phyloP scores from a whole-genome alignment of 805 yeast genomes.

The Starmerella scarabaei region DNA sequence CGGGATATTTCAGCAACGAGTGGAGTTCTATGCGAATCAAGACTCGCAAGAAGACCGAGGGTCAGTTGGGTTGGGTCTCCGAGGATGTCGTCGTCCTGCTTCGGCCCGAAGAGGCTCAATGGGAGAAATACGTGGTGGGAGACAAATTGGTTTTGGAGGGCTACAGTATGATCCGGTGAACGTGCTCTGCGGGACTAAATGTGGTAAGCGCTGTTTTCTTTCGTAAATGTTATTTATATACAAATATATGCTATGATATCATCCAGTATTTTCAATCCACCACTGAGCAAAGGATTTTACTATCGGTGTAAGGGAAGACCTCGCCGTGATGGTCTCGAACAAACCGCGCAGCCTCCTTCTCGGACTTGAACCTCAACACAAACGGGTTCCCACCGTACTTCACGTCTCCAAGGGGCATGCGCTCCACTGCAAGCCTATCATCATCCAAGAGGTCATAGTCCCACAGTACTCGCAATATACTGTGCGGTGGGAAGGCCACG shows the following conservation, averaged over 20 bases:
- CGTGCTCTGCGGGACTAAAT: too few relatives aligned
- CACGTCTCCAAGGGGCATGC: conserved; percentile 24
- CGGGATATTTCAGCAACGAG: conserved; percentile 64
- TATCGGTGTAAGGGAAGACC: conserved; percentile 23
- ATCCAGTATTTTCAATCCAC: conserved; percentile 21
- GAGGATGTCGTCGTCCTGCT: conserved; percentile 60
- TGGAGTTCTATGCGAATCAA: conserved; percentile 80
- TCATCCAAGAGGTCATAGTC: conserved; percentile 27
- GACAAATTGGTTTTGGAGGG: conserved; percentile 52
- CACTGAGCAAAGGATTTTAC: conserved; percentile 24
- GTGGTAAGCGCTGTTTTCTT: too few relatives aligned
- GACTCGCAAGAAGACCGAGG: conserved; percentile 31
- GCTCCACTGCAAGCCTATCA: conserved; percentile 25
- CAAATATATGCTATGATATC: too few relatives aligned
- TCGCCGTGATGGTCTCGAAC: conserved; percentile 23
- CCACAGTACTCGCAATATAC: conserved; percentile 24
- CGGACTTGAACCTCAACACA: conserved; percentile 24
- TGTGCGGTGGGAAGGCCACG: conserved; percentile 15
- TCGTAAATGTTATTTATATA: too few relatives aligned
- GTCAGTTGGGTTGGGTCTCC: conserved; percentile 61
- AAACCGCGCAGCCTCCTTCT: conserved; percentile 25
- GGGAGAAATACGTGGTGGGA: conserved; percentile 76
- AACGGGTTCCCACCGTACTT: conserved; percentile 26
- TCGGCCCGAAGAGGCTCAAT: conserved; percentile 59
- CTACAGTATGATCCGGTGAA: conserved; percentile 43